Percentiles rank a stretch among this genome's conserved stretches.
Conservation (phyloP, 2,329 filamentous ascomycete genomes). For the Penicillium fuscoglaucum region DNA sequence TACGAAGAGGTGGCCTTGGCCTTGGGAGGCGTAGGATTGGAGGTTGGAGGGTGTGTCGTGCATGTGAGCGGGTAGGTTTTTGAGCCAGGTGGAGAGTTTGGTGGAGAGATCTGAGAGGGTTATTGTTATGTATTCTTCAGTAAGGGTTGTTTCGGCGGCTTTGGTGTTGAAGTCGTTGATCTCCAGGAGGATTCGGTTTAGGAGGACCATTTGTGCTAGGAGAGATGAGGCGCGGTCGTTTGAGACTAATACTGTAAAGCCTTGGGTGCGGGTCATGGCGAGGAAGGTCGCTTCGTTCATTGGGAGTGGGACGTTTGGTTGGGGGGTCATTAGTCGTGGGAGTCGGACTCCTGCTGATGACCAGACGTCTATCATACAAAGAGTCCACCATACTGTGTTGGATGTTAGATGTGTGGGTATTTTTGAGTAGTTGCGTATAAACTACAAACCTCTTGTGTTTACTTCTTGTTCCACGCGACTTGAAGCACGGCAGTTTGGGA, state of each 20-base stretch:
- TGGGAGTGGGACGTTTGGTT: constrained; percentile 34
- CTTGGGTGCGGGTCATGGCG: constrained; percentile 7
- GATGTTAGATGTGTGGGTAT: not conserved
- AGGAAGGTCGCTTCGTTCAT: constrained; percentile 41
- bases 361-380: constrained; percentile 48
- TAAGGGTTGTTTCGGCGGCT: constrained; percentile 31
- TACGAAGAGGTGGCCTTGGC: constrained; percentile 47
- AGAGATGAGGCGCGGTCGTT: constrained; percentile 26
- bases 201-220: constrained; percentile 42
- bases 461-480: constrained; percentile 39
- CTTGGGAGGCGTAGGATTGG: constrained; percentile 36
- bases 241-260: not conserved
- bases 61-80: constrained; percentile 37
- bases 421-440: not conserved
- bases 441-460: constrained; percentile 27
- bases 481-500: constrained; percentile 33
- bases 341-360: constrained; percentile 39
- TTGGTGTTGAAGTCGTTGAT: constrained; percentile 44
- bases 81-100: constrained; percentile 40
- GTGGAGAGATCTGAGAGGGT: constrained; percentile 33
- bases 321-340: constrained; percentile 33
- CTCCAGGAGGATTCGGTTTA: constrained; percentile 42
- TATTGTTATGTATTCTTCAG: constrained; percentile 15
- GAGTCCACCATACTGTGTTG: constrained; percentile 40
- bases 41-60: constrained; percentile 45